Evolutionary conservation across 768 basidiomycete species (phyloP).

Genomic region (Agrocybe praecox): DNA sequence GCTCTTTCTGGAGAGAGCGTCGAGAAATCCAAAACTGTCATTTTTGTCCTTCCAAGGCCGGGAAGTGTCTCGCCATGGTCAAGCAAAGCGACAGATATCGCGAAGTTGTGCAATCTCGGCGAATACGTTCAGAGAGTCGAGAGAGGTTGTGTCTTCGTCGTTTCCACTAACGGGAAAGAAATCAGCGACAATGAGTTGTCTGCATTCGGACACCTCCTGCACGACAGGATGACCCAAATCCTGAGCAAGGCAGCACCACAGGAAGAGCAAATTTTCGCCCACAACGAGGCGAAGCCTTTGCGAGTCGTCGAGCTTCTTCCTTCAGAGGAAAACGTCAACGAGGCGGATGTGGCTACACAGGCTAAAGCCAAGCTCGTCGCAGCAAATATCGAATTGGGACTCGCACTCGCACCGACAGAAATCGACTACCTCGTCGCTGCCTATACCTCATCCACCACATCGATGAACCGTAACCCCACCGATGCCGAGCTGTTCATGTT

Average conservation of each 20-base stretch:
- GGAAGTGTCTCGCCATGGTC: conserved; percentile 99
- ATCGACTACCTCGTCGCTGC: conserved; percentile 91
- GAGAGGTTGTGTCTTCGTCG: conserved; percentile 73
- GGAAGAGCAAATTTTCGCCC: conserved; percentile 58
- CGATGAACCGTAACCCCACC: conserved; percentile 81
- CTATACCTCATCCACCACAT: conserved; percentile 54
- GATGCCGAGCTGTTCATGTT: conserved; percentile 99
- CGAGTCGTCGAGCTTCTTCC: conserved; percentile 64
- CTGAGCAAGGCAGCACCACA: conserved; percentile 61
- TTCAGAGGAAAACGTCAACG: conserved; percentile 24
- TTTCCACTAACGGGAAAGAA: conserved; percentile 45
- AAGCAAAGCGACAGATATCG: conserved; percentile 97
- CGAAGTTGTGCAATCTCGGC: conserved; percentile 81
- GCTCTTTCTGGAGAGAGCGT: not conserved
- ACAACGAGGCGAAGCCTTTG: conserved; percentile 66
- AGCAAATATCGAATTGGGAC: conserved; percentile 85
- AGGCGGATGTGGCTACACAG: too few relatives aligned
- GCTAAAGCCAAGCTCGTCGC: conserved; percentile 66
- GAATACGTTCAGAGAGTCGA: conserved; percentile 79
- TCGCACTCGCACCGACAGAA: conserved; percentile 88
- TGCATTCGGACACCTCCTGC: conserved; percentile 69
- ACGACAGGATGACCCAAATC: conserved; percentile 98
- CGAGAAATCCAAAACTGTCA: conserved; percentile 39
- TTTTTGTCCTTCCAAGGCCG: conserved; percentile 79
- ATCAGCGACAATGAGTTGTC: conserved; percentile 51